Evolutionary conservation across 306 rosid species (phyloP), one percentile per base, ranked within the genome.

Genomic region (Cicer pinnatifidum): DNA sequence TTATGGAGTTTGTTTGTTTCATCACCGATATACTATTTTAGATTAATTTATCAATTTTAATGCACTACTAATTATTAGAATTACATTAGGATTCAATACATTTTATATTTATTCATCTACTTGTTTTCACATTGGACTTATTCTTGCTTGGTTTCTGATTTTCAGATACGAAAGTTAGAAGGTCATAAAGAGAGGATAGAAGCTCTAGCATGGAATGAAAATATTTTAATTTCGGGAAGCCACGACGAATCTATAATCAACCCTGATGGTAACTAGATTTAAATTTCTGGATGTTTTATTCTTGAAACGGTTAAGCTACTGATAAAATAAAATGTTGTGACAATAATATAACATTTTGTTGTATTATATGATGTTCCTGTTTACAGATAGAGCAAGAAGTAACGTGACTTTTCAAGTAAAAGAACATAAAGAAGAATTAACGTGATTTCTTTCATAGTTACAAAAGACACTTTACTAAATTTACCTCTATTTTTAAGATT

Each of bases 211-310:
- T 89, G 97, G 97, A 87, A 89, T 60, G 84, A 84, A 44, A 80
- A 78, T 72, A 73, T 69, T 81, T 83, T 91, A 76, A 89, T 95
- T 33, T 87, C 95, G 5, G 97, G 97, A 79, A 84, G 97, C 82
- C 89, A 82, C 41, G 97, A 91, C 86, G 80, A 46, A 65, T 81
- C 78, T 66, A 91, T 91, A 66, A 84, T 89, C 65, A 87, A 89
- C 75, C 96, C 85, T 79, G 92, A 89, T 69, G 90, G 91, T 87
- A 82, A 68, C 19, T 5, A 46, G 52, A 40, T 52, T 33, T 6
- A 39, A 20, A 16, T 8, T 40, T 20, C 43, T 38, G 1, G 13
- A 23, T 50, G 28, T 69, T 11, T 63, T 40, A 16, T 5, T 12
- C 33, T 7, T 16, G 35, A 15, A 63, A 9, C 28, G 10, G 10